These are phyloP conservation scores for Lactarius quietus DNA, from an alignment of 768 basidiomycete species.

Conservation along the genomic window DNA sequence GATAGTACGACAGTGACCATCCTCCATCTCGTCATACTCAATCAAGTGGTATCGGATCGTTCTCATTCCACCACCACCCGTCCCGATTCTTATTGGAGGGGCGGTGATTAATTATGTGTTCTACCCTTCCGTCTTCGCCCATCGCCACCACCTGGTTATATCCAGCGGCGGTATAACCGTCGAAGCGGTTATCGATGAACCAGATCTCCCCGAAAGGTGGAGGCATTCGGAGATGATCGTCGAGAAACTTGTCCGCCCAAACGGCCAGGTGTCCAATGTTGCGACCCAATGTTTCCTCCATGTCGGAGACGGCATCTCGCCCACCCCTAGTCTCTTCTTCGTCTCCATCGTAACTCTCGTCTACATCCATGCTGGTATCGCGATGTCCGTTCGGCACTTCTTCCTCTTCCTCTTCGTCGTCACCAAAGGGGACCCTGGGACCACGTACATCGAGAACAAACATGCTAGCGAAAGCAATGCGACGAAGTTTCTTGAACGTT, in stretches of 20 bases:
- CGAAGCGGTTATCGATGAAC: slow-evolving; percentile 17
- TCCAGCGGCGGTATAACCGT: slow-evolving; percentile 6
- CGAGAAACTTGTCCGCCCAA: slow-evolving; percentile 24
- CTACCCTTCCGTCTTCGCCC: slow-evolving; percentile 2
- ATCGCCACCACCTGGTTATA: slow-evolving; percentile 8
- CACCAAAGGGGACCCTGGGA: not conserved
- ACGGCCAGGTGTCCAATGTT: slow-evolving; percentile 16
- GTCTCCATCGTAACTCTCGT: slow-evolving; percentile 1
- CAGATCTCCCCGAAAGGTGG: slow-evolving; percentile 22
- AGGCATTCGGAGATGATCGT: slow-evolving; percentile 18
- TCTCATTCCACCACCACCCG: slow-evolving; percentile 20
- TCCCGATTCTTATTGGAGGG: not conserved
- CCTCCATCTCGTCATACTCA: not conserved
- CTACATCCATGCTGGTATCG: slow-evolving; percentile 13
- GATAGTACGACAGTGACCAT: not conserved
- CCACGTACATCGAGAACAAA: slow-evolving; percentile 14
- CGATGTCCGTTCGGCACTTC: not conserved
- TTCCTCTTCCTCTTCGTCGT: slow-evolving; percentile 5
- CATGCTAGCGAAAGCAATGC: slow-evolving; percentile 18
- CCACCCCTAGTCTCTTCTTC: slow-evolving; percentile 4
- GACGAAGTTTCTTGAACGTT: slow-evolving; percentile 18
- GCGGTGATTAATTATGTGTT: slow-evolving; percentile 9
- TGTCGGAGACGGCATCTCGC: not conserved
- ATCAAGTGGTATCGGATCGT: not conserved
- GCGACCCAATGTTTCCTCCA: not conserved